phyloP scores from a whole-genome alignment of 108 stramenopile species.

The Chaetoceros muelleri region DNA sequence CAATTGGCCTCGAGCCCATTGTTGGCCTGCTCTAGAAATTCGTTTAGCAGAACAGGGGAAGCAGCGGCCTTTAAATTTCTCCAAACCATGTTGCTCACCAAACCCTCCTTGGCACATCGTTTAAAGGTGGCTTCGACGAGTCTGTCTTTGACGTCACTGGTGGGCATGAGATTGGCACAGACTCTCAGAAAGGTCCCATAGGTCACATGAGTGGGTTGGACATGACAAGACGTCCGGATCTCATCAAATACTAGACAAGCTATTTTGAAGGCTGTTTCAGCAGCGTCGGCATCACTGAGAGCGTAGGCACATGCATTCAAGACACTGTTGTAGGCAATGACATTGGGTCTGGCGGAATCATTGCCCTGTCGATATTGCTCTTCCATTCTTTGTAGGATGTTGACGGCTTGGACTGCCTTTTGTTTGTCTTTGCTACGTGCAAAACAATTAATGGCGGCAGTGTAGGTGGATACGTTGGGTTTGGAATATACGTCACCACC shows the following conservation, averaged over 20 bases:
- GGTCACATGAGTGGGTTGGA: slow-evolving; percentile 61
- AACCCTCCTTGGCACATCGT: slow-evolving; percentile 32
- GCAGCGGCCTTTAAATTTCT: slow-evolving; percentile 25
- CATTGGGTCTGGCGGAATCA: slow-evolving; percentile 33
- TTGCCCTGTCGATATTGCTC: slow-evolving; percentile 16
- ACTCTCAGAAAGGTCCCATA: slow-evolving; percentile 77
- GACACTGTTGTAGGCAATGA: slow-evolving; percentile 37
- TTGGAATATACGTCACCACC: slow-evolving; percentile 10
- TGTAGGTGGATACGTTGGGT: slow-evolving; percentile 13
- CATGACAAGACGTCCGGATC: slow-evolving; percentile 16
- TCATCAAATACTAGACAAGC: slow-evolving; percentile 30
- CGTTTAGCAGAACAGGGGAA: not conserved
- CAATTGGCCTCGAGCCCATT: not conserved
- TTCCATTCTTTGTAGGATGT: slow-evolving; percentile 16
- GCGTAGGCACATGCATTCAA: slow-evolving; percentile 36
- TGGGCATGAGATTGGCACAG: slow-evolving; percentile 36
- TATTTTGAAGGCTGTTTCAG: slow-evolving; percentile 40
- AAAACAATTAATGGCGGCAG: slow-evolving; percentile 14
- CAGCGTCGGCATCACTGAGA: slow-evolving; percentile 18
- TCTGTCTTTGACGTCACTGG: slow-evolving; percentile 19
- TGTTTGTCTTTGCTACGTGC: slow-evolving; percentile 5
- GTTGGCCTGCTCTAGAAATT: not conserved
- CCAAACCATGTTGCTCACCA: slow-evolving; percentile 56
- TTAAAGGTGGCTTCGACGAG: slow-evolving; percentile 28
- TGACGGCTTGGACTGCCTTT: slow-evolving; percentile 11